Conservation (phyloP, 306 rosid genomes). For the Medicago ruthenica region DNA sequence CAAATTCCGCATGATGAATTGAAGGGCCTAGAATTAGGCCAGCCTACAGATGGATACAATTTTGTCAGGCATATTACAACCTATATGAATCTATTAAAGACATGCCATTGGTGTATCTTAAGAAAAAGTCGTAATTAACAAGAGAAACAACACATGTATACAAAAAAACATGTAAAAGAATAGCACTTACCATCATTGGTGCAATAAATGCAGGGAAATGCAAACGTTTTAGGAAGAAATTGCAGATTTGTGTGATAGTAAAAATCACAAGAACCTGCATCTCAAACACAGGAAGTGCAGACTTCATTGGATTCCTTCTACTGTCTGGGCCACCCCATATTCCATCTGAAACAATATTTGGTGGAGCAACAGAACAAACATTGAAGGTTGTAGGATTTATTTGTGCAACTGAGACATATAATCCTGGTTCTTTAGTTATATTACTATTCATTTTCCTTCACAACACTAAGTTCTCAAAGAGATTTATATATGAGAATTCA, state of each 20-base stretch:
- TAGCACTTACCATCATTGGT: conserved; percentile 53
- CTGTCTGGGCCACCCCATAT: conserved; percentile 28
- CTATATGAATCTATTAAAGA: too few relatives aligned
- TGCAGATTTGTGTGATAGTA: conserved; percentile 40
- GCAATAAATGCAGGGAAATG: conserved; percentile 52
- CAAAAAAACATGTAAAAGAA: neutral
- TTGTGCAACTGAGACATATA: too few relatives aligned
- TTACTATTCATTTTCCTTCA: conserved; percentile 9
- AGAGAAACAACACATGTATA: too few relatives aligned
- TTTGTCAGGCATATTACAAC: neutral
- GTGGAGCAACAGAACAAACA: conserved; percentile 37
- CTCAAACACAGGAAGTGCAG: conserved; percentile 50
- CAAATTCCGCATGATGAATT: neutral
- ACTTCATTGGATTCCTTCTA: conserved; percentile 31
- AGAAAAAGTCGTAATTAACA: too few relatives aligned
- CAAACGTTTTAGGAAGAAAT: conserved; percentile 51
- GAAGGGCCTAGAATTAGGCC: conserved; percentile 60
- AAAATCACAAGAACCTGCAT: conserved; percentile 52
- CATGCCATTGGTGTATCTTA: too few relatives aligned
- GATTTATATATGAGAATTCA: neutral
- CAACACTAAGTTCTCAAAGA: neutral
- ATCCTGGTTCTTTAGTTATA: too few relatives aligned
- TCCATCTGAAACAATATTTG: conserved; percentile 50
- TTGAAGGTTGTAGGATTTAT: neutral
- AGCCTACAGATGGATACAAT: conserved; percentile 43